phyloP scores from a whole-genome alignment of 768 basidiomycete genomes.

The Podaxis rugospora region DNA sequence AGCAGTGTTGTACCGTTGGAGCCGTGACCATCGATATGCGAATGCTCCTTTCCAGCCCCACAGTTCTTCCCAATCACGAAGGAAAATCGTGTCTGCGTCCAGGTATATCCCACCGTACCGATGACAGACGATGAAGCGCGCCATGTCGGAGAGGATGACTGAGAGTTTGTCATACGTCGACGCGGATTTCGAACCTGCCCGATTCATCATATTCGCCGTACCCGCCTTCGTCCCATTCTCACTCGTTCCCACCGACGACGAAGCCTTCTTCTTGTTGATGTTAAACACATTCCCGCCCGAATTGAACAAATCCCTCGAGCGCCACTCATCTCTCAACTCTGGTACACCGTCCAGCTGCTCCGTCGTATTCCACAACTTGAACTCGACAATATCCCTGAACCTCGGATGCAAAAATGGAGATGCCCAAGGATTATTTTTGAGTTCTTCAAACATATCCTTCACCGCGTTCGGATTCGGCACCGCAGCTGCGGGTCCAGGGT shows the following conservation, averaged over 20 bases:
- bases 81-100: conserved; percentile 92
- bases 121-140: conserved; percentile 94
- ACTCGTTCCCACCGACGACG: conserved; percentile 14
- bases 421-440: conserved; percentile 89
- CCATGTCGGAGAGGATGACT: conserved; percentile 95
- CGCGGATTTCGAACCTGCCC: conserved; percentile 82
- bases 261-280: conserved; percentile 28
- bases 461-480: conserved; percentile 81
- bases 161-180: conserved; percentile 86
- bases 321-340: conserved; percentile 90
- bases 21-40: conserved; percentile 92
- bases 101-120: conserved; percentile 96
- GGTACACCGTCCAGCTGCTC: conserved; percentile 91
- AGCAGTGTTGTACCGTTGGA: conserved; percentile 94
- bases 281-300: conserved; percentile 76
- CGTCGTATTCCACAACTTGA: conserved; percentile 98
- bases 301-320: conserved; percentile 81
- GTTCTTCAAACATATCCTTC: conserved; percentile 76
- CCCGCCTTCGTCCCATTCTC: conserved; percentile 16
- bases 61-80: conserved; percentile 98
- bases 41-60: conserved; percentile 98
- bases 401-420: conserved; percentile 91
- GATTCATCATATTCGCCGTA: conserved; percentile 47
- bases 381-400: conserved; percentile 89
- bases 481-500: conserved; percentile 92